Conservation (phyloP, 106 monocot genomes). For the Acorus calamus region DNA sequence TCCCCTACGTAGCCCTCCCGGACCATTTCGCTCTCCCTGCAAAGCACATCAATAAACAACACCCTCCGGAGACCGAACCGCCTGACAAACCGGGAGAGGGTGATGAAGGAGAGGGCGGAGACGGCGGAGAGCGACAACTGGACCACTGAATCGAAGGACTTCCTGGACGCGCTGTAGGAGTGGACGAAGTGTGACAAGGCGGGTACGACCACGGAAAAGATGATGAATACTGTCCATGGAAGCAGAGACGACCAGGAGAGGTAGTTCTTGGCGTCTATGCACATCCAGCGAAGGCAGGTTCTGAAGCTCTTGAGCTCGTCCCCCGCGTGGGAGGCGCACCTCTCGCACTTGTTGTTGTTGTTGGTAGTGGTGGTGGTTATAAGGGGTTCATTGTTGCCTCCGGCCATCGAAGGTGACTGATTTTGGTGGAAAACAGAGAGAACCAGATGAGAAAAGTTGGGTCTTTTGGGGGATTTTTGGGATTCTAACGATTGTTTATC, state of each 20-base stretch:
- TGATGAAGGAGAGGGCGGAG: conserved; percentile 47
- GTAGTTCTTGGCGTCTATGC: conserved; percentile 38
- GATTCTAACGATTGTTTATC: no score
- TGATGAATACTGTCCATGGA: conserved; percentile 61
- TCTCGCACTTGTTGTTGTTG: neutral
- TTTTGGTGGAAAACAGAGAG: no score
- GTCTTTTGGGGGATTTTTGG: no score
- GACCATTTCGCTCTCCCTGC: conserved; percentile 48
- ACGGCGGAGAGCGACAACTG: conserved; percentile 68
- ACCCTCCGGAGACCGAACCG: conserved; percentile 58
- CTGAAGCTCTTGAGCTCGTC: conserved; percentile 67
- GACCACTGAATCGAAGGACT: conserved; percentile 45
- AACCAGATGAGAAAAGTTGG: no score
- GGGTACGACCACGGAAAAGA: conserved; percentile 43
- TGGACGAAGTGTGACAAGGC: conserved; percentile 52
- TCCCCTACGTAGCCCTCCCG: conserved; percentile 37
- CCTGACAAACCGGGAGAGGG: conserved; percentile 36
- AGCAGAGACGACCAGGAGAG: conserved; percentile 3
- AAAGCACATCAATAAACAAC: conserved; percentile 60
- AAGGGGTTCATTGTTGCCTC: no score
- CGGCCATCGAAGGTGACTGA: no score
- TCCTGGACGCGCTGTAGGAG: conserved; percentile 23
- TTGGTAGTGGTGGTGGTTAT: no score
- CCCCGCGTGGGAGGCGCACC: conserved; percentile 28
- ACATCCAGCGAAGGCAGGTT: conserved; percentile 62